Percentiles rank a stretch among this genome's conserved stretches.
Evolutionary conservation across 2,329 filamentous ascomycete species (phyloP).

Genomic region (Coniella vitis): DNA sequence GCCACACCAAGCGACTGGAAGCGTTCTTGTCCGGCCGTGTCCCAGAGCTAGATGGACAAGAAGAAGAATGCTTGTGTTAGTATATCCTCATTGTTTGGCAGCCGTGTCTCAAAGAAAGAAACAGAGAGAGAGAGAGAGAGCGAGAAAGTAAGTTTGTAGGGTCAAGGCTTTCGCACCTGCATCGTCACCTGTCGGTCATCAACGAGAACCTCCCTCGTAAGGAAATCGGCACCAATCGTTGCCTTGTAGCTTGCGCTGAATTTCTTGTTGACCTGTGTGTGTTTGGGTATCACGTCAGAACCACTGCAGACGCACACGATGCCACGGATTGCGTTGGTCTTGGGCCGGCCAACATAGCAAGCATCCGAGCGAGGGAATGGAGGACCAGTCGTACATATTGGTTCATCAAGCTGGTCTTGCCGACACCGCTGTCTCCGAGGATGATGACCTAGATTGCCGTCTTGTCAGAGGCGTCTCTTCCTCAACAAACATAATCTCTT

Average conservation of each 20-base stretch:
- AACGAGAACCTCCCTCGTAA: conserved; percentile 95
- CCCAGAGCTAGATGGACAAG: conserved; percentile 68
- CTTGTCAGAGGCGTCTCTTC: conserved; percentile 14
- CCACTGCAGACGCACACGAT: background rate
- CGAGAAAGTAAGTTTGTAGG: too few relatives aligned
- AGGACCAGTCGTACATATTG: conserved; percentile 77
- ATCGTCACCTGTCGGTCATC: conserved; percentile 97
- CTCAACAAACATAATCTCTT: background rate
- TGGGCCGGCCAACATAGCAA: background rate
- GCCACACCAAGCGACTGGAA: conserved; percentile 96
- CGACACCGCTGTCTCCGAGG: conserved; percentile 95
- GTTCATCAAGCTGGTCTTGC: conserved; percentile 99
- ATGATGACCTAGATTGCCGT: conserved; percentile 74
- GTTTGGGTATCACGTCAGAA: conserved; percentile 5
- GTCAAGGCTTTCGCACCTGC: conserved; percentile 54
- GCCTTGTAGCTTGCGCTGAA: conserved; percentile 99
- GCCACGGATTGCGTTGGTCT: background rate
- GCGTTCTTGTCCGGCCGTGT: conserved; percentile 87
- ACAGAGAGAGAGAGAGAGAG: background rate
- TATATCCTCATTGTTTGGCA: background rate
- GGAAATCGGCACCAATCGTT: conserved; percentile 96
- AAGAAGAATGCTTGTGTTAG: background rate
- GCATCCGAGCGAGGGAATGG: background rate
- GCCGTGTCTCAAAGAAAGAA: background rate
- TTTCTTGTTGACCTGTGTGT: conserved; percentile 94